These are phyloP conservation scores for Rhizoctonia solani DNA, from an alignment of 1,284 basidiomycete species.

Conservation along the genomic window DNA sequence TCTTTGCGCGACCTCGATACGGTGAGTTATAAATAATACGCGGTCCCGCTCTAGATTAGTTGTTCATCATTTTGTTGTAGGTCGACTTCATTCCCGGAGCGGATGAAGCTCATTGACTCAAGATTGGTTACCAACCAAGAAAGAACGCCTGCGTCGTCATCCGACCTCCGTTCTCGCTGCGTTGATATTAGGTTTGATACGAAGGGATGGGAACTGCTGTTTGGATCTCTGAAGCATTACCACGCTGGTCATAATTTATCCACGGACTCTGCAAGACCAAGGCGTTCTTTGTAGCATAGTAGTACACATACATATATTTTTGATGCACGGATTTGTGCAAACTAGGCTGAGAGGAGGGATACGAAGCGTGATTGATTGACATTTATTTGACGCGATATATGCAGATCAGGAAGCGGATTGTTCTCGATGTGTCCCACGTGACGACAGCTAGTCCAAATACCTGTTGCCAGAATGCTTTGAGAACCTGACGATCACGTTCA, in stretches of 20 bases:
- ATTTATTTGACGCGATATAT: neutral
- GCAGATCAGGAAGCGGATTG: conserved; percentile 7
- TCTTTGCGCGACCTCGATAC: conserved; percentile 81
- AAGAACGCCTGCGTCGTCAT: conserved; percentile 35
- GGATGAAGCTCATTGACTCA: conserved; percentile 6
- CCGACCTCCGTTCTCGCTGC: conserved; percentile 34
- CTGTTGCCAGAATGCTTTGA: too few relatives aligned
- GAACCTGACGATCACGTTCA: neutral
- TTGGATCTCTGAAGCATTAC: neutral
- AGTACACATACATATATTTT: neutral
- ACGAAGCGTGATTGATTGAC: neutral
- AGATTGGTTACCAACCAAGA: neutral
- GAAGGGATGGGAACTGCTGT: conserved; percentile 33
- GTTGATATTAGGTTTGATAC: conserved; percentile 36
- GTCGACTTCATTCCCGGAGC: conserved; percentile 53
- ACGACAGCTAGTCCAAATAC: neutral
- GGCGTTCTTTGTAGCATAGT: conserved; percentile 32
- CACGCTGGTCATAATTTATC: conserved; percentile 32
- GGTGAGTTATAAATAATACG: conserved; percentile 53
- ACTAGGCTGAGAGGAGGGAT: neutral
- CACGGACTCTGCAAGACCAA: conserved; percentile 20
- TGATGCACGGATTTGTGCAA: neutral
- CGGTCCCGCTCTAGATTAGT: conserved; percentile 54
- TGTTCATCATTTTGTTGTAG: conserved; percentile 48
- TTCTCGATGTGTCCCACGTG: neutral